Evolutionary conservation across 2,329 filamentous ascomycete species (phyloP).

Genomic region (Neonectria punicea): DNA sequence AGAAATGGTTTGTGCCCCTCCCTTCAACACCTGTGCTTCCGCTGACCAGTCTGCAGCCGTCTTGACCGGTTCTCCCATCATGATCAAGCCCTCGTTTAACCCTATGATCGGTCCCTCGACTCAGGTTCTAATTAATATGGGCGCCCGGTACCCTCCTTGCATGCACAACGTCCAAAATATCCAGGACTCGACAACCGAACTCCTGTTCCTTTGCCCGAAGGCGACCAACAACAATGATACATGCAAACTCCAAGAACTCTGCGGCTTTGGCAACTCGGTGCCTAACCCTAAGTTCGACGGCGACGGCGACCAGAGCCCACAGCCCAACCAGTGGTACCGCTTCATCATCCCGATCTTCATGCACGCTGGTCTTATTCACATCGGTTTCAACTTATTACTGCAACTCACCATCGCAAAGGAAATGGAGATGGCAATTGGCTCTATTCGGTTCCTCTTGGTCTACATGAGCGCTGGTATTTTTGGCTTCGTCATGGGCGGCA

Average conservation of each 20-base stretch:
- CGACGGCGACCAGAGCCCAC: slow-evolving; percentile 60
- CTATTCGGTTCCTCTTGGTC: slow-evolving; percentile 86
- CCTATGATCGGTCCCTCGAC: slow-evolving; percentile 96
- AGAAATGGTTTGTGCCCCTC: slow-evolving; percentile 74
- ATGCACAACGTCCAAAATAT: slow-evolving; percentile 85
- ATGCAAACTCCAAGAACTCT: slow-evolving; percentile 83
- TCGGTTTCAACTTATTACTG: slow-evolving; percentile 92
- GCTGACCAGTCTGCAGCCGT: slow-evolving; percentile 61
- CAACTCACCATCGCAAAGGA: slow-evolving; percentile 91
- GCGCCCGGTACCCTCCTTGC: slow-evolving; percentile 89
- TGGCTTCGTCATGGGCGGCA: slow-evolving; percentile 93
- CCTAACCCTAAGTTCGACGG: slow-evolving; percentile 72
- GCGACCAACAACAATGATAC: slow-evolving; percentile 69
- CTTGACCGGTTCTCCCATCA: slow-evolving; percentile 81
- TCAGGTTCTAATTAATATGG: slow-evolving; percentile 96
- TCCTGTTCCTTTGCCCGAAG: slow-evolving; percentile 84
- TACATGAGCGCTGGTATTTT: slow-evolving; percentile 95
- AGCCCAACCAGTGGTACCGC: slow-evolving; percentile 94
- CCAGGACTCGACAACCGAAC: slow-evolving; percentile 60
- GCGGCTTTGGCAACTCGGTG: slow-evolving; percentile 78
- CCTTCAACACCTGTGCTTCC: slow-evolving; percentile 1
- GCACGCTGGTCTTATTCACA: slow-evolving; percentile 93
- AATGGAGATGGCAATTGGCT: slow-evolving; percentile 91
- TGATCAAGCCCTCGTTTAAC: slow-evolving; percentile 88
- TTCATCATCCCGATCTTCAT: slow-evolving; percentile 97